A percentile compares a stretch with the other conserved stretches of the same genome.
Evolutionary conservation across 768 basidiomycete genomes (phyloP).

Genomic region (Mycena chlorophos): DNA sequence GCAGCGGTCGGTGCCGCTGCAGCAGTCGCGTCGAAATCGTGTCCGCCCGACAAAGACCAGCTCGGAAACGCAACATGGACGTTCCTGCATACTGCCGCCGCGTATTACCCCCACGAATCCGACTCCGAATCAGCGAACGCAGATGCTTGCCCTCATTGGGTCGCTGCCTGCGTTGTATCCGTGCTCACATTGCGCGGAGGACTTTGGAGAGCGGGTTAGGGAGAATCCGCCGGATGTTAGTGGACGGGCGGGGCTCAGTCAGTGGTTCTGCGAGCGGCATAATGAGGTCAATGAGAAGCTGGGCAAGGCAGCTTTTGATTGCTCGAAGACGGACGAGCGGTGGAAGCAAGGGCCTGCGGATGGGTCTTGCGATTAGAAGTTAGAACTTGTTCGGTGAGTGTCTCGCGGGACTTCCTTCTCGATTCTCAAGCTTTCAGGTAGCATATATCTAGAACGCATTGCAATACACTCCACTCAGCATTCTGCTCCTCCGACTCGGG

Average conservation of each 20-base stretch:
- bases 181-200: slow-evolving; percentile 79
- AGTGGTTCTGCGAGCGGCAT: slow-evolving; percentile 90
- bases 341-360: slow-evolving; percentile 92
- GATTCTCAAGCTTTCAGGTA: too few species aligned
- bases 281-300: slow-evolving; percentile 89
- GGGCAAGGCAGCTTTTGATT: slow-evolving; percentile 84
- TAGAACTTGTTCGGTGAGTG: too few species aligned
- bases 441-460: too few species aligned
- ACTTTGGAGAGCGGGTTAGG: slow-evolving; percentile 74
- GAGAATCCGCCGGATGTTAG: slow-evolving; percentile 76
- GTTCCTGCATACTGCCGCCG: slow-evolving; percentile 92
- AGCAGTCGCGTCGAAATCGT: too few species aligned
- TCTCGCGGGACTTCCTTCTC: too few species aligned
- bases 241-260: slow-evolving; percentile 62
- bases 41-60: slow-evolving; percentile 87
- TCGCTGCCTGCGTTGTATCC: slow-evolving; percentile 86
- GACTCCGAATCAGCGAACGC: slow-evolving; percentile 68
- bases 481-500: too few species aligned
- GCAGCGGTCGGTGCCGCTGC: too few species aligned
- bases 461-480: too few species aligned
- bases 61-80: slow-evolving; percentile 95
- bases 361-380: slow-evolving; percentile 79
- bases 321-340: slow-evolving; percentile 76
- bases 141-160: slow-evolving; percentile 80
- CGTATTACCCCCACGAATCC: slow-evolving; percentile 92